Percentiles rank a stretch among this genome's conserved stretches.
phyloP scores from a whole-genome alignment of 805 yeast species.

The Yamadazyma sp. region DNA sequence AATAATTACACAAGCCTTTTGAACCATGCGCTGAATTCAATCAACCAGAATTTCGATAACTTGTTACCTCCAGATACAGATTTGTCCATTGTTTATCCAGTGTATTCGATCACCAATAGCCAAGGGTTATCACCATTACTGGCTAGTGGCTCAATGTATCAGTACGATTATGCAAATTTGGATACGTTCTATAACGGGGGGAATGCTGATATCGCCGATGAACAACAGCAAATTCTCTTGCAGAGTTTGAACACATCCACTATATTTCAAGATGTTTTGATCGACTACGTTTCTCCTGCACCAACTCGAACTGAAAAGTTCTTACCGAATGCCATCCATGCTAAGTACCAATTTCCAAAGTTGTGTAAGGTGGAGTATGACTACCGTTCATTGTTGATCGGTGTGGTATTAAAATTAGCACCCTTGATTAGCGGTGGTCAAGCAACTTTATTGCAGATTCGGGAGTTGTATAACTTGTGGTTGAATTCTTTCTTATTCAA shows the following conservation, averaged over 20 bases:
- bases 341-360: constrained; percentile 11
- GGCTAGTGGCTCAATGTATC: background rate
- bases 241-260: constrained; percentile 13
- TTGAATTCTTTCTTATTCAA: constrained; percentile 29
- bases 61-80: constrained; percentile 25
- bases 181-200: constrained; percentile 1
- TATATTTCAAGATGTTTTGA: constrained; percentile 15
- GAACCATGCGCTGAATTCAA: constrained; percentile 16
- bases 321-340: constrained; percentile 13
- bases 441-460: constrained; percentile 27
- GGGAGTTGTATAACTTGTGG: constrained; percentile 34
- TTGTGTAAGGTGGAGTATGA: constrained; percentile 10
- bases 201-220: constrained; percentile 1
- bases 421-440: constrained; percentile 21
- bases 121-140: constrained; percentile 16
- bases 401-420: constrained; percentile 12
- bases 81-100: constrained; percentile 38
- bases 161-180: constrained; percentile 6
- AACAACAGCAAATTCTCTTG: constrained; percentile 12
- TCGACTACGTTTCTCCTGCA: constrained; percentile 13
- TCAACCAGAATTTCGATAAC: constrained; percentile 34
- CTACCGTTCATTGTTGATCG: constrained; percentile 13
- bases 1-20: constrained; percentile 14
- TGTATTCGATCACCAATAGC: constrained; percentile 26
- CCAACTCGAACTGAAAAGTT: constrained; percentile 8